A percentile compares a stretch with the other conserved stretches of the same genome.
These are phyloP conservation scores for Solanum etuberosum DNA, from an alignment of 257 asterid genomes.

Conservation along the genomic window DNA sequence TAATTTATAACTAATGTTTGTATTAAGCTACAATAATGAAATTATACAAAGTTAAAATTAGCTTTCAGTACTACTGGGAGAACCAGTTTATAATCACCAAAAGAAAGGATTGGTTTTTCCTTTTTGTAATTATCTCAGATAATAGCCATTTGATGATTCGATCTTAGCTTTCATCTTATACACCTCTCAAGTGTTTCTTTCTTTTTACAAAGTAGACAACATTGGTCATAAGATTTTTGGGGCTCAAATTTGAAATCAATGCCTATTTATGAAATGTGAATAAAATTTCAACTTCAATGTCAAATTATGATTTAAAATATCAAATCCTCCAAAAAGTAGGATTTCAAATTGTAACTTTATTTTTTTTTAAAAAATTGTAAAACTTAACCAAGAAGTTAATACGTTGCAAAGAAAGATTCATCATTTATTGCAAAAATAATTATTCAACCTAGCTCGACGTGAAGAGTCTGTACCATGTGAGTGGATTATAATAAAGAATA, in stretches of 20 bases:
- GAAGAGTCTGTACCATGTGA: neutral
- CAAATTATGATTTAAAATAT: neutral
- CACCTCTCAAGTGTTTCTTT: neutral
- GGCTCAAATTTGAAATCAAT: neutral
- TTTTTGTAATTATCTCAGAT: neutral
- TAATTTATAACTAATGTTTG: neutral
- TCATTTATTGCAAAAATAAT: neutral
- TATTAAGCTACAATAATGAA: neutral
- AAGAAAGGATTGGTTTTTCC: neutral
- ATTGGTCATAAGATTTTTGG: neutral
- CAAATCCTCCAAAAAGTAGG: neutral
- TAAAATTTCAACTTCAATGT: neutral
- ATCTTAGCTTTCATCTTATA: neutral
- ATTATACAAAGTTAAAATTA: neutral
- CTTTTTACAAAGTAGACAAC: neutral
- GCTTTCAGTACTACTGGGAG: neutral
- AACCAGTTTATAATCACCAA: neutral
- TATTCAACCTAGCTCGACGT: neutral
- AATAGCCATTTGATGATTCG: neutral
- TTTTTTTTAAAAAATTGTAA: neutral
- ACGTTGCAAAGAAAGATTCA: neutral
- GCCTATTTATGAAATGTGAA: neutral
- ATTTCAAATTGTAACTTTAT: neutral
- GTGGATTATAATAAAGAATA: neutral
- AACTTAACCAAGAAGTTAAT: neutral